Evolutionary conservation across 2,329 filamentous ascomycete species (phyloP).

Genomic region (Didymella arachidicola): DNA sequence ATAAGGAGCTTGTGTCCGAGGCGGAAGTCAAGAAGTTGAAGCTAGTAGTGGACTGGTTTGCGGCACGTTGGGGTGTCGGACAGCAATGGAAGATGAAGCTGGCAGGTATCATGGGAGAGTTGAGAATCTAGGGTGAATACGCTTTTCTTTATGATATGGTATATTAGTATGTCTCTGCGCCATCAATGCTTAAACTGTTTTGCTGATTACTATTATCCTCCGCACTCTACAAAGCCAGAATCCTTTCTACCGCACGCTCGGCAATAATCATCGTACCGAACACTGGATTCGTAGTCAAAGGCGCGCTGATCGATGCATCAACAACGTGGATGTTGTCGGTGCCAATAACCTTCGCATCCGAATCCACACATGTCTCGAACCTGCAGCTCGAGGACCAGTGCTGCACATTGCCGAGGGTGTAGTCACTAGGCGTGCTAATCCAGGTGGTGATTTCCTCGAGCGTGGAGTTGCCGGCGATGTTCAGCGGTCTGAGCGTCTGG

Average conservation of each 20-base stretch:
- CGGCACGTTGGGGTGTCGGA: not conserved
- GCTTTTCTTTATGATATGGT: not conserved
- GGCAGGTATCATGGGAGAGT: not conserved
- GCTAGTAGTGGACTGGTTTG: not conserved
- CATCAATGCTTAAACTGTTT: conserved; percentile 2
- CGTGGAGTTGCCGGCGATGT: conserved; percentile 57
- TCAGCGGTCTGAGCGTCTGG: conserved; percentile 56
- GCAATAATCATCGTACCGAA: conserved; percentile 64
- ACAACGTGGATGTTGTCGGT: conserved; percentile 62
- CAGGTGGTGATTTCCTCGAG: conserved; percentile 60
- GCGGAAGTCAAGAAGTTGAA: not conserved
- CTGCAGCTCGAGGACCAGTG: conserved; percentile 64
- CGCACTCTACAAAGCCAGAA: conserved; percentile 44
- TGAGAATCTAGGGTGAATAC: not conserved
- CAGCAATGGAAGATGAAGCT: not conserved
- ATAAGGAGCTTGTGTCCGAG: not conserved
- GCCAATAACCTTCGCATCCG: conserved; percentile 57
- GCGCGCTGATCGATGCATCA: conserved; percentile 60
- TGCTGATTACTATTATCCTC: not conserved
- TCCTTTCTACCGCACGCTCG: conserved; percentile 61
- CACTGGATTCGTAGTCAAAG: conserved; percentile 63
- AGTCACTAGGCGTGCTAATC: conserved; percentile 58
- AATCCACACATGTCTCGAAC: conserved; percentile 60
- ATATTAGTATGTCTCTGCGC: not conserved
- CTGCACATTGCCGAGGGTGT: conserved; percentile 60